These are phyloP conservation scores for Plantago ovata DNA, from an alignment of 257 asterid species.

Conservation along the genomic window DNA sequence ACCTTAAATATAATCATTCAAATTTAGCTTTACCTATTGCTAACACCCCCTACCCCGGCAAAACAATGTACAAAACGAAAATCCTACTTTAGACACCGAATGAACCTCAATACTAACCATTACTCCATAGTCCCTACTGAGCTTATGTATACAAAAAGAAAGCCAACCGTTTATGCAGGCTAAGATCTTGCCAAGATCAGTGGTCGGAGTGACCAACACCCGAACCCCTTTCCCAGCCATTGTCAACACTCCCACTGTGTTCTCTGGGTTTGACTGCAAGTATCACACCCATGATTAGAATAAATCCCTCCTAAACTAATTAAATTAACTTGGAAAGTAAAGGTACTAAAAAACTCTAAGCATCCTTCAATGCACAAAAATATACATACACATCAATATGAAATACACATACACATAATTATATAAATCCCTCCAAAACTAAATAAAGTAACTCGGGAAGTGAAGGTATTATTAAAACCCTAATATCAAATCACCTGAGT, in stretches of 20 bases:
- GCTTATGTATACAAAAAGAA: constrained; percentile 1
- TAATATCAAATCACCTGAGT: constrained; percentile 71
- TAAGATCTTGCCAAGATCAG: constrained; percentile 98
- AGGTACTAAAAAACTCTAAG: not conserved
- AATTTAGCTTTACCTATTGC: not conserved
- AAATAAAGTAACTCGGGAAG: no score
- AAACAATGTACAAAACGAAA: not conserved
- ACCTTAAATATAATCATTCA: constrained; percentile 3
- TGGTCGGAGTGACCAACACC: constrained; percentile 89
- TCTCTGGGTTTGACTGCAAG: constrained; percentile 87
- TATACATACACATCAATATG: constrained; percentile 16
- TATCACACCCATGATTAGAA: constrained; percentile 1
- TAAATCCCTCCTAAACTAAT: not conserved
- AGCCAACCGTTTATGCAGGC: constrained; percentile 95
- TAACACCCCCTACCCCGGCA: not conserved
- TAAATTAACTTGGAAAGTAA: not conserved
- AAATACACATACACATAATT: not conserved
- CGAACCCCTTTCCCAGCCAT: constrained; percentile 98
- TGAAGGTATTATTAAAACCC: no score
- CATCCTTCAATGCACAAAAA: no score
- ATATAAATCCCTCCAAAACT: no score
- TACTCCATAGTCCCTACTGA: not conserved
- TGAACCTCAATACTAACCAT: not conserved
- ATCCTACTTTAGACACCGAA: not conserved
- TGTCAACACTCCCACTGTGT: constrained; percentile 89